phyloP scores from a whole-genome alignment of 129 eudicot genomes.

The Mikania micrantha region DNA sequence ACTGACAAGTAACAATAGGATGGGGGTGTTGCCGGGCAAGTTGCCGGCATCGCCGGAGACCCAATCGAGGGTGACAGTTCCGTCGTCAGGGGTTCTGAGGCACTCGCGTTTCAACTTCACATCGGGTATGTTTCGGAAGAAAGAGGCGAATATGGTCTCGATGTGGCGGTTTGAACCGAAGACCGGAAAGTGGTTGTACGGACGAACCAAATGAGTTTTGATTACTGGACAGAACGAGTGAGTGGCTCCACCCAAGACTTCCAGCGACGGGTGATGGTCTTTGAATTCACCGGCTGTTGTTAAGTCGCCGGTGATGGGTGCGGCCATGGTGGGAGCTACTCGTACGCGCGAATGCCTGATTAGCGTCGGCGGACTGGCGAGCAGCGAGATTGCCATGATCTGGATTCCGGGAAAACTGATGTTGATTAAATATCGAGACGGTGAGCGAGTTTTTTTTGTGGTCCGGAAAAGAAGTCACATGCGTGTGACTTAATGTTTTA shows the following conservation, averaged over 20 bases:
- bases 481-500: not conserved
- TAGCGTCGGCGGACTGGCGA: not conserved
- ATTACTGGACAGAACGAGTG: conserved; percentile 42
- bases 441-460: too few species aligned
- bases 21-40: conserved; percentile 42
- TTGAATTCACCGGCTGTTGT: not conserved
- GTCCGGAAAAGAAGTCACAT: not conserved
- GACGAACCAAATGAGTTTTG: conserved; percentile 38
- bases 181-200: conserved; percentile 42
- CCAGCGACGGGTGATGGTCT: conserved; percentile 40
- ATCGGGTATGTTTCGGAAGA: conserved; percentile 52
- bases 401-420: not conserved
- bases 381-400: conserved; percentile 5
- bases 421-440: conserved; percentile 7
- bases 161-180: conserved; percentile 55
- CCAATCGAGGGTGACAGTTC: conserved; percentile 72
- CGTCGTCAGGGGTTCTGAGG: conserved; percentile 54
- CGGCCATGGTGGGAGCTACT: not conserved
- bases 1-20: conserved; percentile 55
- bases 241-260: conserved; percentile 62
- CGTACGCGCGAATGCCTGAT: not conserved
- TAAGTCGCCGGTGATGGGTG: not conserved
- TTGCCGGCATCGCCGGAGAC: conserved; percentile 42
- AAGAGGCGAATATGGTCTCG: conserved; percentile 73
- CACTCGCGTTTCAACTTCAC: conserved; percentile 59